Conservation (phyloP, 495 filamentous ascomycete species). For the Pyrenula aspistea region DNA sequence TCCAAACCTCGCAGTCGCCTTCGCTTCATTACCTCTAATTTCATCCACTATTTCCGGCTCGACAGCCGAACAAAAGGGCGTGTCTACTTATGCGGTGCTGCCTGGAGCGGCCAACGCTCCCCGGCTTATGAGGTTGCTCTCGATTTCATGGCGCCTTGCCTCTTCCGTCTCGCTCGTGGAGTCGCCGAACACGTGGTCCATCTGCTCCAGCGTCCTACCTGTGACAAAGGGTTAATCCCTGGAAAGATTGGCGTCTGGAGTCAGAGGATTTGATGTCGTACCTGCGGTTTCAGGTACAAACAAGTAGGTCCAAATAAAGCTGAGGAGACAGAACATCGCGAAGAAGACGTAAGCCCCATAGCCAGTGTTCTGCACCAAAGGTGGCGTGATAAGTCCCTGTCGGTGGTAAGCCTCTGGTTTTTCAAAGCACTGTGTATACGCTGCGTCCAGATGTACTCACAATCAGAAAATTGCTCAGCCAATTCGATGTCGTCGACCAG, state of each 20-base stretch:
- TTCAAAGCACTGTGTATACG: too few relatives aligned
- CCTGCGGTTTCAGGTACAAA: too few relatives aligned
- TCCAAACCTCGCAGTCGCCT: not conserved
- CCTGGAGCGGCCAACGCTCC: not conserved
- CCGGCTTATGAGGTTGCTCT: slow-evolving; percentile 12
- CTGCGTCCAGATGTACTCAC: slow-evolving; percentile 11
- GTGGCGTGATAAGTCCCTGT: slow-evolving; percentile 38
- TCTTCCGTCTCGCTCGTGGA: too few relatives aligned
- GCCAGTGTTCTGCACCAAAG: slow-evolving; percentile 38
- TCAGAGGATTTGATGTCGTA: too few relatives aligned
- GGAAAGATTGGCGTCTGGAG: too few relatives aligned
- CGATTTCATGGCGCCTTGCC: too few relatives aligned
- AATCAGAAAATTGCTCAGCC: slow-evolving; percentile 47
- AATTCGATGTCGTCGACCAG: slow-evolving; percentile 24
- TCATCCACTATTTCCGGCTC: not conserved
- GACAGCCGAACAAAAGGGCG: not conserved
- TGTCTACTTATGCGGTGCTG: not conserved
- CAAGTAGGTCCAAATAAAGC: slow-evolving; percentile 39
- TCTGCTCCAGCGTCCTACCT: too few relatives aligned
- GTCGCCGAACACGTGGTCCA: too few relatives aligned
- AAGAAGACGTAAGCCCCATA: slow-evolving; percentile 47
- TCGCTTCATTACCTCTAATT: not conserved
- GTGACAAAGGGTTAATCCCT: too few relatives aligned
- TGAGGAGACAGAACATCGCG: slow-evolving; percentile 42
- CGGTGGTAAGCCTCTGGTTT: too few relatives aligned